These are phyloP conservation scores for Lichenothelia convexa DNA, from an alignment of 495 filamentous ascomycete genomes.

Conservation along the genomic window DNA sequence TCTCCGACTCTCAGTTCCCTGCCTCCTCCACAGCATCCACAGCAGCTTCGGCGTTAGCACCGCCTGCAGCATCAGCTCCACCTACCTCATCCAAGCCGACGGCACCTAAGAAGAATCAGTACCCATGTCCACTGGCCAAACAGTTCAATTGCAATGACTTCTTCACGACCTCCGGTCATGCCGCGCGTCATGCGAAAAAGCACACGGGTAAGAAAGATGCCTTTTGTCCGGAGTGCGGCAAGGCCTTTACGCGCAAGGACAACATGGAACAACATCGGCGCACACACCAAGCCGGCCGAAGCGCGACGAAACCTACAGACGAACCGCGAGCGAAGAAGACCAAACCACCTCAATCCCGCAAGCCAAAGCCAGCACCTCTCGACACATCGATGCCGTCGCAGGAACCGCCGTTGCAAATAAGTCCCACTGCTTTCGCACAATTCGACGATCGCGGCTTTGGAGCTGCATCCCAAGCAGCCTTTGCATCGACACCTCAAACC, in stretches of 20 bases:
- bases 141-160: conserved; percentile 23
- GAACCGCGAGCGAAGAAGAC: conserved; percentile 9
- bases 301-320: conserved; percentile 8
- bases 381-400: conserved; percentile 1
- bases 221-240: conserved; percentile 72
- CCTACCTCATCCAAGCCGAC: too few relatives aligned
- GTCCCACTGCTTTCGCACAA: conserved; percentile 4
- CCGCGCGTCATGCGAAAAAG: conserved; percentile 90
- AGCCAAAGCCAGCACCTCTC: conserved; percentile 8
- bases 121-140: conserved; percentile 40
- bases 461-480: background rate
- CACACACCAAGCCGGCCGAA: conserved; percentile 42
- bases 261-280: conserved; percentile 98
- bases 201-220: conserved; percentile 93
- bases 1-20: too few relatives aligned
- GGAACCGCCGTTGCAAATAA: conserved; percentile 6
- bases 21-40: too few relatives aligned
- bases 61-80: too few relatives aligned
- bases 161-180: conserved; percentile 92
- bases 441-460: too few relatives aligned
- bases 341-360: conserved; percentile 8
- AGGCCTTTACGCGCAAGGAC: conserved; percentile 89
- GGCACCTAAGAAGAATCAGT: conserved; percentile 43
- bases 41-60: conserved; percentile 8
- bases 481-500: too few relatives aligned